These are phyloP conservation scores for Castanospermum australe DNA, from an alignment of 306 rosid genomes.

Conservation along the genomic window DNA sequence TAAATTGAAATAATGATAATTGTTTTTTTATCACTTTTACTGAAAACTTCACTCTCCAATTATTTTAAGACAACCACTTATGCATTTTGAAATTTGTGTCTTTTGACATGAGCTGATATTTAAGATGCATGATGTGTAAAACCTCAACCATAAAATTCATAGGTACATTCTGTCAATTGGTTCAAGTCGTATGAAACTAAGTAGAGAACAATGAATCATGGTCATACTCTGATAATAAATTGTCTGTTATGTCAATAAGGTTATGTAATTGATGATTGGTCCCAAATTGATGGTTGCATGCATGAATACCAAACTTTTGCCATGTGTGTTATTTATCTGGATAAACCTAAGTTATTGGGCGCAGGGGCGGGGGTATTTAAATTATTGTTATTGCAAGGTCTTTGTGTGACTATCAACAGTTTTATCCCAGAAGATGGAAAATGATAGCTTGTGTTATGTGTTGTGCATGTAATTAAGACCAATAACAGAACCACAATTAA, in stretches of 20 bases:
- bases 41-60: background rate
- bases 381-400: background rate
- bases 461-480: background rate
- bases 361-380: too few species aligned
- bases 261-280: background rate
- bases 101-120: background rate
- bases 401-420: background rate
- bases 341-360: conserved; percentile 20
- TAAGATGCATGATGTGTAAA: background rate
- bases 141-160: background rate
- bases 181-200: background rate
- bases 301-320: background rate
- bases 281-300: background rate
- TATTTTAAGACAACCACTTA: background rate
- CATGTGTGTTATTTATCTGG: background rate
- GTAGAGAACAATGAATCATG: conserved; percentile 16
- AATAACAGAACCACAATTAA: background rate
- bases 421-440: conserved; percentile 1
- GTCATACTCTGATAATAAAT: background rate
- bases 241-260: background rate
- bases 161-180: background rate
- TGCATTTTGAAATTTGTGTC: conserved; percentile 3
- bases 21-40: background rate
- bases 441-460: background rate
- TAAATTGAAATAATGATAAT: background rate